Evolutionary conservation across 768 basidiomycete genomes (phyloP).

Genomic region (Cystobasidium ongulense): DNA sequence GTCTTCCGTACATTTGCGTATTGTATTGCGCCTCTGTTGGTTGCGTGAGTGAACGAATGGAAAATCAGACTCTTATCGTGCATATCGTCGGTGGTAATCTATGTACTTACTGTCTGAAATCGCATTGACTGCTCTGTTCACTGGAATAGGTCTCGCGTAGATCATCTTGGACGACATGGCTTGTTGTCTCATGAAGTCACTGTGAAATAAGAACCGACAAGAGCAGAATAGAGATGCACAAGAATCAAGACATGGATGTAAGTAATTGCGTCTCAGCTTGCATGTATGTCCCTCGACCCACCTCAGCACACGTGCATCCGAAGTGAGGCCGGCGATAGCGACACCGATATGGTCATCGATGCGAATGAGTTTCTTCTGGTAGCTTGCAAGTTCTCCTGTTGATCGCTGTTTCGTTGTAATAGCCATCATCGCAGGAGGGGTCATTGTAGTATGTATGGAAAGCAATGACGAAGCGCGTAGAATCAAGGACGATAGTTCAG

Average conservation of each 20-base stretch:
- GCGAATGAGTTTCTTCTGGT: conserved; percentile 99
- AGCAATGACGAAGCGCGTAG: conserved; percentile 12
- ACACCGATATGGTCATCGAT: conserved; percentile 99
- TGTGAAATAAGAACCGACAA: not conserved
- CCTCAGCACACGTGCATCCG: conserved; percentile 95
- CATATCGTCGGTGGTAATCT: not conserved
- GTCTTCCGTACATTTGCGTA: conserved; percentile 93
- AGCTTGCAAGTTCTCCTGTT: conserved; percentile 94
- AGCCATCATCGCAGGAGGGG: not conserved
- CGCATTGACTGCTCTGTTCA: conserved; percentile 80
- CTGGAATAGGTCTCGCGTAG: conserved; percentile 88
- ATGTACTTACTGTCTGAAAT: conserved; percentile 81
- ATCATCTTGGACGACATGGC: conserved; percentile 91
- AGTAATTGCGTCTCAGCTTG: conserved; percentile 21
- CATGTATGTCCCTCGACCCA: conserved; percentile 45
- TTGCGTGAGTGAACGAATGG: not conserved
- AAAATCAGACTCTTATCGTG: not conserved
- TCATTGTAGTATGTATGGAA: not conserved
- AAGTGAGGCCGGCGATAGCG: conserved; percentile 96
- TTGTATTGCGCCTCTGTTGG: conserved; percentile 87
- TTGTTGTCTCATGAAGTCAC: conserved; percentile 97
- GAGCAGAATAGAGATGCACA: not conserved
- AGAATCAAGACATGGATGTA: not conserved
- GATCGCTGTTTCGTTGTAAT: conserved; percentile 59
- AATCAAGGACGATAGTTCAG: not conserved